Conservation (phyloP, 2,329 filamentous ascomycete genomes). For the Parafenestella ontariensis region DNA sequence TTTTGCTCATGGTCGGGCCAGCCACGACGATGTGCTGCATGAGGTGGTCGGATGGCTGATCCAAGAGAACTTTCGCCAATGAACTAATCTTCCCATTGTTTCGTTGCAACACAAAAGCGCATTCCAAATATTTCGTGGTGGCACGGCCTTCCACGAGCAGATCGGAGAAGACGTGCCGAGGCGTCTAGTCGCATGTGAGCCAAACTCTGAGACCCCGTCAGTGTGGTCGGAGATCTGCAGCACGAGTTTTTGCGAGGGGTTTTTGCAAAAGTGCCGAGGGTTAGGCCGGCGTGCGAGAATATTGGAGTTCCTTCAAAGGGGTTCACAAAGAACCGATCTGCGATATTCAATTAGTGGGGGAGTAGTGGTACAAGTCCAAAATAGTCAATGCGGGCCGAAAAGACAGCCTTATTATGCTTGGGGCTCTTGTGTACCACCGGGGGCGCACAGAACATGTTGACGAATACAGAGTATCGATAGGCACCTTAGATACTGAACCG, state of each 20-base stretch:
- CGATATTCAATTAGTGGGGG: no score
- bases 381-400: background rate
- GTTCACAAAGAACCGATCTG: background rate
- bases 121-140: background rate
- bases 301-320: background rate
- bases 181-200: slow-evolving; percentile 9
- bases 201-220: slow-evolving; percentile 2
- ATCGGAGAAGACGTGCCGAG: slow-evolving; percentile 4
- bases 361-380: background rate
- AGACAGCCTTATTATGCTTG: background rate
- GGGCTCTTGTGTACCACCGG: background rate
- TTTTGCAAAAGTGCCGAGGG: slow-evolving; percentile 8
- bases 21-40: background rate
- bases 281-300: background rate
- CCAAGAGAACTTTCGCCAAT: background rate
- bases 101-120: background rate
- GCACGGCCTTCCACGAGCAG: background rate
- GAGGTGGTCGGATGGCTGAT: background rate
- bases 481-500: no score
- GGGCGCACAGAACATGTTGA: background rate
- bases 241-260: slow-evolving; percentile 2
- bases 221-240: slow-evolving; percentile 5
- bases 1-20: background rate
- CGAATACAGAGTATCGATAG: background rate
- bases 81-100: background rate